Base-by-base conservation (phyloP, 2,329 filamentous ascomycete species). In the Dothistroma septosporum region DNA sequence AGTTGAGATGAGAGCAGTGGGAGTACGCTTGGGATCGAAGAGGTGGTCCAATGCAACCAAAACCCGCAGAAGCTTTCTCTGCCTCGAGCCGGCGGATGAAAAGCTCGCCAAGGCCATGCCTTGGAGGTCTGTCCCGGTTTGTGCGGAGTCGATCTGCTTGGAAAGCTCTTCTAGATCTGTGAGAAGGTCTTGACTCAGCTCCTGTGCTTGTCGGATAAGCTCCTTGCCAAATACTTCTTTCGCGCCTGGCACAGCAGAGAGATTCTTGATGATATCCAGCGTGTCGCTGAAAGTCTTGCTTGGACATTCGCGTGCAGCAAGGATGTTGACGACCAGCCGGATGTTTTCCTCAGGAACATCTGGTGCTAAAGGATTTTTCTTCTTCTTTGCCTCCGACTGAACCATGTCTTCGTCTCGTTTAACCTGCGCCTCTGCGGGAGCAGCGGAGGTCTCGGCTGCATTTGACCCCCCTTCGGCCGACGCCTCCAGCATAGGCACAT, bases 221-320 rank as follows among this genome's bases (percentile, higher is more conserved):
- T 99, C 93, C 67, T 90, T 87, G n/a, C 94, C 94, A 74, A 99
- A 97, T 11, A 91, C 83, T 57, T 89, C 85, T 76, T 95, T 94
- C 19, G 93, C 92, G 12, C 89, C 91, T 16, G 93, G 92, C 62
- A 99, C 94, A 44, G 90, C 88, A 5, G 92, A 97, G 48, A 99
- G 83, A 71, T 97, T 97, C 79, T 96, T 97, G 80, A 99, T 96
- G n/a, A 95, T 95, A 16, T 93, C 94, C 57, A 99, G 84, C 0
- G 94, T 97, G 75, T 97, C 95, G 73, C 94, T 90, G 82, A 99
- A 99, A 0, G 94, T 97, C 80, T 96, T 97, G 64, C 91, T 92
- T 72, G 91, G 96, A 77, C 94, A 99, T 76, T 99, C 94, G 53
- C 92, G 89, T 64, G 93, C 93, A 48, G 96, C 91, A 66, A 99